Percentiles rank a stretch among this genome's conserved stretches.
Conservation (phyloP, 768 basidiomycete genomes). For the Infundibulicybe gibba region DNA sequence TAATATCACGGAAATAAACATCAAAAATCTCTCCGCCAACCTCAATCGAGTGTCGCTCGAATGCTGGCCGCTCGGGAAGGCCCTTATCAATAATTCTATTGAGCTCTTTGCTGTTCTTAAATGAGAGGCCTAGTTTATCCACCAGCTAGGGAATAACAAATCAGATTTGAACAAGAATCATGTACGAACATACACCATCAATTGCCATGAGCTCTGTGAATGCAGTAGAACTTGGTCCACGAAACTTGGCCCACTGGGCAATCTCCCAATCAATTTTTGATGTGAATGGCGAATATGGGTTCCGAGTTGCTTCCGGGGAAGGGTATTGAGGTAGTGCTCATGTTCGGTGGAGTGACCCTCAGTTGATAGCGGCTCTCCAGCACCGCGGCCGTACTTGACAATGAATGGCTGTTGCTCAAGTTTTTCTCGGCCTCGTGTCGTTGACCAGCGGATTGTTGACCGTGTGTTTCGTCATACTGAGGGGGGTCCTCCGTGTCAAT, state of each 20-base stretch:
- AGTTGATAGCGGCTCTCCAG: no score
- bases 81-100: slow-evolving; percentile 22
- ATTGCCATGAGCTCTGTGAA: slow-evolving; percentile 22
- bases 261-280: slow-evolving; percentile 26
- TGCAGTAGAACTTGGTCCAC: slow-evolving; percentile 23
- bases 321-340: no score
- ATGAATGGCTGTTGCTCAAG: neutral
- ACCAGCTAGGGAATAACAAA: slow-evolving; percentile 11
- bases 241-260: slow-evolving; percentile 25
- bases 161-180: neutral
- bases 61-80: slow-evolving; percentile 20
- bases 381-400: neutral
- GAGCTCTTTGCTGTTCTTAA: slow-evolving; percentile 17
- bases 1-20: slow-evolving; percentile 27
- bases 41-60: slow-evolving; percentile 18
- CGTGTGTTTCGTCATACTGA: no score
- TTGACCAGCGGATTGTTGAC: neutral
- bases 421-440: neutral
- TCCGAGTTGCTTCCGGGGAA: neutral
- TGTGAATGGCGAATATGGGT: slow-evolving; percentile 18
- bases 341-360: no score
- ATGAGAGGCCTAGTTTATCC: slow-evolving; percentile 22
- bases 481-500: no score
- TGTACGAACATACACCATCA: slow-evolving; percentile 16
- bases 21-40: slow-evolving; percentile 25